Percentiles rank a stretch among this genome's conserved stretches.
Evolutionary conservation across 495 filamentous ascomycete species (phyloP).

Genomic region (Hypoxylon crocopeplum): DNA sequence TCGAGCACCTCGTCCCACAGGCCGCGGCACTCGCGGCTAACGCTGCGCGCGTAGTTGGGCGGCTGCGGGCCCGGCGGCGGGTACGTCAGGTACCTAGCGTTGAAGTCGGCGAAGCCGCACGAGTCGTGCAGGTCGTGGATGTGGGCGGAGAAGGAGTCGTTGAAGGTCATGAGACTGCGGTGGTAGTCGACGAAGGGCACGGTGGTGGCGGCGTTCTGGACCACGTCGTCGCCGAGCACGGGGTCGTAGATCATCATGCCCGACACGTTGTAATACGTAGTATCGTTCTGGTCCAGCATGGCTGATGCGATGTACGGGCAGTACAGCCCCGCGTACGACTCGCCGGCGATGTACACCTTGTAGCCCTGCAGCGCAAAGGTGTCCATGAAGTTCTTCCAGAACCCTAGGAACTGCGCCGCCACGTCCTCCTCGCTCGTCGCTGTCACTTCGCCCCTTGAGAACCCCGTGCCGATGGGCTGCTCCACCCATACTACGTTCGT

Average conservation of each 20-base stretch:
- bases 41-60: slow-evolving; percentile 33
- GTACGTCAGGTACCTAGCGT: slow-evolving; percentile 69
- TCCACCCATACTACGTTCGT: slow-evolving; percentile 74
- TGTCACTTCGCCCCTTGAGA: slow-evolving; percentile 68
- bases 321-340: slow-evolving; percentile 78
- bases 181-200: slow-evolving; percentile 73
- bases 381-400: slow-evolving; percentile 74
- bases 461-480: slow-evolving; percentile 80
- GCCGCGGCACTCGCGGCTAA: slow-evolving; percentile 52
- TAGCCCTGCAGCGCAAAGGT: slow-evolving; percentile 69
- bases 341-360: slow-evolving; percentile 74
- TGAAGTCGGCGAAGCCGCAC: slow-evolving; percentile 74
- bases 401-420: slow-evolving; percentile 72
- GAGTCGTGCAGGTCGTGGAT: slow-evolving; percentile 63
- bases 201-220: slow-evolving; percentile 62
- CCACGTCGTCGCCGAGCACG: slow-evolving; percentile 62
- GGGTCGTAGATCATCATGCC: slow-evolving; percentile 78
- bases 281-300: slow-evolving; percentile 76
- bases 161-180: slow-evolving; percentile 68
- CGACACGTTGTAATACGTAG: slow-evolving; percentile 69
- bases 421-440: slow-evolving; percentile 71
- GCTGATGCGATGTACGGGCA: slow-evolving; percentile 81
- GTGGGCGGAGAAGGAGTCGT: slow-evolving; percentile 67
- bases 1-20: slow-evolving; percentile 60
- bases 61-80: slow-evolving; percentile 72